Conservation (phyloP, 495 filamentous ascomycete species). For the Trichoderma reesei region DNA sequence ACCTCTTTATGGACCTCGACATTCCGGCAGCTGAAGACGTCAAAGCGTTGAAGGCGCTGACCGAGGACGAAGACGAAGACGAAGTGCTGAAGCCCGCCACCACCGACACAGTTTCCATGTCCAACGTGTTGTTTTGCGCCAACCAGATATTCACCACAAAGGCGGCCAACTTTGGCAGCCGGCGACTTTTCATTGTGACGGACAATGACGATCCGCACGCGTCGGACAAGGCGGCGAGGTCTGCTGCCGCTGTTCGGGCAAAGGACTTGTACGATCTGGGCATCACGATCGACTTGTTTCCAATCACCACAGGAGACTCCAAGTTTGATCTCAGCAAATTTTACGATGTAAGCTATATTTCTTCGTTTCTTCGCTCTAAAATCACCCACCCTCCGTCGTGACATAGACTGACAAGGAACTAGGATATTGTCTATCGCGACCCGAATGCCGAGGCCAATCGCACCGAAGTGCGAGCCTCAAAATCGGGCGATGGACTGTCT, state of each 20-base stretch:
- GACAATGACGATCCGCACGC: slow-evolving; percentile 85
- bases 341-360: slow-evolving; percentile 58
- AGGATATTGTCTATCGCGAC: slow-evolving; percentile 74
- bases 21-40: slow-evolving; percentile 81
- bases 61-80: slow-evolving; percentile 59
- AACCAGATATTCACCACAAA: slow-evolving; percentile 96
- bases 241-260: slow-evolving; percentile 72
- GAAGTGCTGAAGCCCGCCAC: slow-evolving; percentile 59
- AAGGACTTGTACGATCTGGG: slow-evolving; percentile 95
- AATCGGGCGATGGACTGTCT: slow-evolving; percentile 61
- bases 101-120: slow-evolving; percentile 62
- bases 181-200: slow-evolving; percentile 89
- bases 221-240: slow-evolving; percentile 56
- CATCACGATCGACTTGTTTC: slow-evolving; percentile 87
- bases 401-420: slow-evolving; percentile 16
- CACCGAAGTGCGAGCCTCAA: slow-evolving; percentile 35
- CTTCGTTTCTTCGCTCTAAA: slow-evolving; percentile 8
- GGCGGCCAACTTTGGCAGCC: slow-evolving; percentile 85
- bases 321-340: slow-evolving; percentile 81
- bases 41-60: slow-evolving; percentile 60
- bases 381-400: too few relatives aligned
- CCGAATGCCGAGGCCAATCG: slow-evolving; percentile 53
- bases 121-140: slow-evolving; percentile 84
- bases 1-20: slow-evolving; percentile 82
- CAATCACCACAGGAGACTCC: slow-evolving; percentile 64